Percentiles rank a stretch among this genome's conserved stretches.
Evolutionary conservation across 202 grass and related monocot species (phyloP).

Genomic region (Schoenoplectus tabernaemontani): DNA sequence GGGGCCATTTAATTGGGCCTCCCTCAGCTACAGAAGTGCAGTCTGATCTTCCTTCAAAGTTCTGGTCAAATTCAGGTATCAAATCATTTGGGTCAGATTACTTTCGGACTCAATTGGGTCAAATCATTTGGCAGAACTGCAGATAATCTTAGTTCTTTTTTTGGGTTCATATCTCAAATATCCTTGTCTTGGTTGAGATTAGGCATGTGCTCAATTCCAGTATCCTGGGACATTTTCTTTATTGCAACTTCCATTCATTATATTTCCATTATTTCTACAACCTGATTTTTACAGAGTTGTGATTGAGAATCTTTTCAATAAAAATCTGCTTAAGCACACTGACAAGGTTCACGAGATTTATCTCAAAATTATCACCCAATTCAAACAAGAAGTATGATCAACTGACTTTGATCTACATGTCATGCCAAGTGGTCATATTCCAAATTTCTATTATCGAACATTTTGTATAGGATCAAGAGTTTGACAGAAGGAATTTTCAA

Average conservation of each 20-base stretch:
- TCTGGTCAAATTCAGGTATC: slow-evolving; percentile 1
- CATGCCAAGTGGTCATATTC: neutral
- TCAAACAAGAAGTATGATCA: neutral
- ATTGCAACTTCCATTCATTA: too few species aligned
- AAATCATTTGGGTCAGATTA: neutral
- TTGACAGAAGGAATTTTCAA: neutral
- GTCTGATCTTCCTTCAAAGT: neutral
- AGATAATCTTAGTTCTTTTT: too few species aligned
- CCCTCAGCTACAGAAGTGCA: too few species aligned
- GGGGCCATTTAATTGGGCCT: too few species aligned
- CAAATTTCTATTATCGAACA: neutral
- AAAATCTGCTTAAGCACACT: too few species aligned
- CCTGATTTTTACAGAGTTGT: neutral
- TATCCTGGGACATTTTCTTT: neutral
- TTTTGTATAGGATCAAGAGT: neutral
- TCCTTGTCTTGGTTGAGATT: neutral
- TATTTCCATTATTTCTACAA: neutral
- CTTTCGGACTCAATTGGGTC: neutral
- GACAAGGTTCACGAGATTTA: neutral
- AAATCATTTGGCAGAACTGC: neutral
- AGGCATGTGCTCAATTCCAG: neutral
- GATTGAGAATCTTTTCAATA: neutral
- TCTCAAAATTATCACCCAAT: neutral
- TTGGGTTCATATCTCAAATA: neutral
- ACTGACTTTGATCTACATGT: neutral